These are phyloP conservation scores for Trypanosoma brucei DNA, from an alignment of 208 protist genomes.

Conservation along the genomic window DNA sequence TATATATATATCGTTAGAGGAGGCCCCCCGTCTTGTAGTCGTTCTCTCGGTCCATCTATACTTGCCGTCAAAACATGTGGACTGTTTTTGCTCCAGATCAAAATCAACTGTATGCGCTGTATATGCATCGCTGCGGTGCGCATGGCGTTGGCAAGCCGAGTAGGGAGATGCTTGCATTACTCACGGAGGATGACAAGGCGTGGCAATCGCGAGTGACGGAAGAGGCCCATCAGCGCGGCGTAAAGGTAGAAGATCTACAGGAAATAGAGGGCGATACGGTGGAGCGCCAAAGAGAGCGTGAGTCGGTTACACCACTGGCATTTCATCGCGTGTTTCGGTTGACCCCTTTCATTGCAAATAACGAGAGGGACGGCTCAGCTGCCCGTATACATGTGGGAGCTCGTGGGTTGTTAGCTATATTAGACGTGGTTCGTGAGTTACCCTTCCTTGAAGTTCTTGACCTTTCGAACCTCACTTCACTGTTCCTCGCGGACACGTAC, in stretches of 20 bases:
- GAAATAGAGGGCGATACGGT: conserved; percentile 29
- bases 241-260: conserved; percentile 26
- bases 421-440: conserved; percentile 56
- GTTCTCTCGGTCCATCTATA: not conserved
- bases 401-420: conserved; percentile 51
- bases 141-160: conserved; percentile 54
- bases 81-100: conserved; percentile 29
- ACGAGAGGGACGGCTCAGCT: not conserved
- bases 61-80: not conserved
- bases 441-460: conserved; percentile 53
- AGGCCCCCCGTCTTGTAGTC: not conserved
- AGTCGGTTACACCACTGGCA: conserved; percentile 27
- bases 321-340: conserved; percentile 27
- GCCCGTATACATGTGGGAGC: conserved; percentile 45
- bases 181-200: conserved; percentile 46
- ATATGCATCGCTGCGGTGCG: conserved; percentile 50
- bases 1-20: no score
- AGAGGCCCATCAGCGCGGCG: conserved; percentile 33
- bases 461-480: conserved; percentile 55
- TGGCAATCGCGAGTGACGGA: conserved; percentile 21
- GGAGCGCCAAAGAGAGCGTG: conserved; percentile 14
- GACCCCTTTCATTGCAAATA: not conserved
- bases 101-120: conserved; percentile 70
- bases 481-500: conserved; percentile 50
- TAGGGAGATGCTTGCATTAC: conserved; percentile 34